Evolutionary conservation across 164 flowering plant species (phyloP).

Genomic region (Nymphaea colorata): DNA sequence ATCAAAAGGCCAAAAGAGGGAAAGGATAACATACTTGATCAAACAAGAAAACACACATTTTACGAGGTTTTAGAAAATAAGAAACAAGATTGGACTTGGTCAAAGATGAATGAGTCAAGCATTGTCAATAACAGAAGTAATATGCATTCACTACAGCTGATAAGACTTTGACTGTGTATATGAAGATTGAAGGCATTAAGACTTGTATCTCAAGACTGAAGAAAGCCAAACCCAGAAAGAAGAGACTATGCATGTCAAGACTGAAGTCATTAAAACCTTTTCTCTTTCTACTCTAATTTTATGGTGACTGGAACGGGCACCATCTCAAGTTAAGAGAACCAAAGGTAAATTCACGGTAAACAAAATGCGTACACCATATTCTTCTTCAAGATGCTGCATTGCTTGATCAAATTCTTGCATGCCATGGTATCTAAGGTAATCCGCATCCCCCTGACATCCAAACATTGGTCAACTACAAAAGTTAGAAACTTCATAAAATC

Average conservation of each 20-base stretch:
- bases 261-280: too few species aligned
- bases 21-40: too few species aligned
- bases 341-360: background rate
- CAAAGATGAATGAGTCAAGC: too few species aligned
- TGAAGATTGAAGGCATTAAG: too few species aligned
- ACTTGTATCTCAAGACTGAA: too few species aligned
- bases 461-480: constrained; percentile 1
- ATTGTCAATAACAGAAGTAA: too few species aligned
- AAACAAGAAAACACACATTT: too few species aligned
- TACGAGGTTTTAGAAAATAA: too few species aligned
- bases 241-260: background rate
- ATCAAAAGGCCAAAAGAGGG: too few species aligned
- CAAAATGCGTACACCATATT: constrained; percentile 48
- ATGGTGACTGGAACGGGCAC: background rate
- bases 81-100: too few species aligned
- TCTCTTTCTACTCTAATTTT: background rate
- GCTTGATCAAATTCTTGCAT: constrained; percentile 98
- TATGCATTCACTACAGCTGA: too few species aligned
- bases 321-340: background rate
- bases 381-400: constrained; percentile 91
- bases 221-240: background rate
- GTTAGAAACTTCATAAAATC: background rate
- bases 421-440: constrained; percentile 72
- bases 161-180: too few species aligned
- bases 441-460: constrained; percentile 77